phyloP scores from a whole-genome alignment of 2,329 filamentous ascomycete species.

The Rutstroemia sp. region DNA sequence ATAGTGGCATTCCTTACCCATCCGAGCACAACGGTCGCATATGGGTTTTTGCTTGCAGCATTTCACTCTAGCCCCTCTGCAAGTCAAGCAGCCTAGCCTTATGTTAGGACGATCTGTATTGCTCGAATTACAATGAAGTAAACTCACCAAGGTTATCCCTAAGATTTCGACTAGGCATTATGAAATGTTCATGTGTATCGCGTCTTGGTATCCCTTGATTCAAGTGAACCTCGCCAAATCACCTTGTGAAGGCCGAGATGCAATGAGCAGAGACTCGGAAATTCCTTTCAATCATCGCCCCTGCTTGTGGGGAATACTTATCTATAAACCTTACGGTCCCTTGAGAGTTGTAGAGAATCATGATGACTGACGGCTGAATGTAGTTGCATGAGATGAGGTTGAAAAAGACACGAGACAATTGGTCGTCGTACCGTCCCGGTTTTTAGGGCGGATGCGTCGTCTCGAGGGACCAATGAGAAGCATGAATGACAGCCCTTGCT shows the following conservation, averaged over 20 bases:
- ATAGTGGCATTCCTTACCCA: background rate
- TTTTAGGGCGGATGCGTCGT: background rate
- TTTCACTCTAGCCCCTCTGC: conserved; percentile 3
- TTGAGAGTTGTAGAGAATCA: background rate
- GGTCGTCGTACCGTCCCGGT: background rate
- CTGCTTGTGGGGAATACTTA: background rate
- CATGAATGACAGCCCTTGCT: too few relatives aligned
- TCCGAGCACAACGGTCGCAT: background rate
- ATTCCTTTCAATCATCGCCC: background rate
- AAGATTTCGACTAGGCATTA: background rate
- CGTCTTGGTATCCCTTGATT: too few relatives aligned
- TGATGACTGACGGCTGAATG: background rate
- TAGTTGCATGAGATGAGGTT: conserved; percentile 1
- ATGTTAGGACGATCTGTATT: background rate
- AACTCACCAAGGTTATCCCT: background rate
- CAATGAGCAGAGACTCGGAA: background rate
- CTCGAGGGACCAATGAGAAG: background rate
- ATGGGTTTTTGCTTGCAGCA: conserved; percentile 1
- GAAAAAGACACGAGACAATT: background rate
- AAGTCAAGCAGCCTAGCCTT: conserved; percentile 1
- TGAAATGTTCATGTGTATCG: background rate
- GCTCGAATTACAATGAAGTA: background rate
- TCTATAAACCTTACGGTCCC: background rate
- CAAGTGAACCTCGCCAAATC: too few relatives aligned
- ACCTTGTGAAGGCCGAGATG: background rate